These are phyloP conservation scores for Centrapalus pauciflorus DNA, from an alignment of 129 eudicot species.

Conservation along the genomic window DNA sequence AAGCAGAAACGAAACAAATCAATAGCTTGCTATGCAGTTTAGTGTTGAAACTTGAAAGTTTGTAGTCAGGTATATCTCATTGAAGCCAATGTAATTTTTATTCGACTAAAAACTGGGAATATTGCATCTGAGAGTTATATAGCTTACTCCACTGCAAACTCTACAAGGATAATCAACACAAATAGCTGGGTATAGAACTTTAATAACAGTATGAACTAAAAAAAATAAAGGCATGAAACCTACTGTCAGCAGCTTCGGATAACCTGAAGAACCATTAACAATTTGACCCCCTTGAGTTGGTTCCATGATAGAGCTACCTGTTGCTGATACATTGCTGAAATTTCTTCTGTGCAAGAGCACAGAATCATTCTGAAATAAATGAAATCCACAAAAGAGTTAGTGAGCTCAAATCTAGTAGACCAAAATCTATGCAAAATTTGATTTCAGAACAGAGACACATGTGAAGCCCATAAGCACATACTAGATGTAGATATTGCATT, in stretches of 20 bases:
- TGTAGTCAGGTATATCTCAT: neutral
- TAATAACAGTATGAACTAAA: too few species aligned
- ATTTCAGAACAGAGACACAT: neutral
- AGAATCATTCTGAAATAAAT: slow-evolving; percentile 34
- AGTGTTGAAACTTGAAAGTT: too few species aligned
- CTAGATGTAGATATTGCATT: neutral
- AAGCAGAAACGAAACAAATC: neutral
- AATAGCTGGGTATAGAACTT: neutral
- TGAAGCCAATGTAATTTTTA: neutral
- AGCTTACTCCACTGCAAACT: neutral
- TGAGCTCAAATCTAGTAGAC: neutral
- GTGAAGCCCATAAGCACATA: neutral
- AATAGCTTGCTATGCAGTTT: neutral
- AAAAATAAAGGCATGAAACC: slow-evolving; percentile 19
- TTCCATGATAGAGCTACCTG: slow-evolving; percentile 64
- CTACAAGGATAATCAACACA: neutral
- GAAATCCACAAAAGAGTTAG: neutral
- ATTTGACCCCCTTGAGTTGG: slow-evolving; percentile 80
- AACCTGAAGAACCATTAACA: slow-evolving; percentile 55
- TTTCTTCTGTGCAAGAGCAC: slow-evolving; percentile 46
- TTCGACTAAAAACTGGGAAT: neutral
- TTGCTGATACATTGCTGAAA: slow-evolving; percentile 60
- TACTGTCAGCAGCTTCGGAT: slow-evolving; percentile 47
- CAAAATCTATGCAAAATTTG: neutral
- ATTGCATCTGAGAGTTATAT: neutral